phyloP scores from a whole-genome alignment of 306 rosid species.

The Vicia villosa region DNA sequence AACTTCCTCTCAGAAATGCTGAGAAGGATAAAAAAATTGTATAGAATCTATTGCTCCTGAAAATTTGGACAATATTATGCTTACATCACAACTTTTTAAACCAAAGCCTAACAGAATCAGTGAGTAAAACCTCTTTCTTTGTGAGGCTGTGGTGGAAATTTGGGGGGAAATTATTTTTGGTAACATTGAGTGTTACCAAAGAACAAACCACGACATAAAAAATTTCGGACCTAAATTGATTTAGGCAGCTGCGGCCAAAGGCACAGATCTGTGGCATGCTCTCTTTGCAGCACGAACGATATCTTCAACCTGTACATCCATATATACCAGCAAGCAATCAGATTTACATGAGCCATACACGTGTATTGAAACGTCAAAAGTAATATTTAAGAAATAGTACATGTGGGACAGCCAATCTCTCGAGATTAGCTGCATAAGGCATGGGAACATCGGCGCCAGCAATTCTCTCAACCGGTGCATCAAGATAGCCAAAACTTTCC shows the following conservation, averaged over 20 bases:
- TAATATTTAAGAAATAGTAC: constrained; percentile 41
- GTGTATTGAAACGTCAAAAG: constrained; percentile 12
- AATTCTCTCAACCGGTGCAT: constrained; percentile 96
- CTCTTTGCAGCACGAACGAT: constrained; percentile 97
- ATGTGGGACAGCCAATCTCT: constrained; percentile 98
- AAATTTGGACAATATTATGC: constrained; percentile 35
- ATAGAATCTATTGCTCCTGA: constrained; percentile 51
- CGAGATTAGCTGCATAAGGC: constrained; percentile 98
- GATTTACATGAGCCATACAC: constrained; percentile 13
- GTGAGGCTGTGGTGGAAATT: constrained; percentile 16
- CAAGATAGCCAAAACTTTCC: constrained; percentile 96
- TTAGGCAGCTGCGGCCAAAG: constrained; percentile 72
- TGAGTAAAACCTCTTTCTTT: constrained; percentile 29
- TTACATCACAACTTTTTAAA: constrained; percentile 33
- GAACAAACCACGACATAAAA: constrained; percentile 46
- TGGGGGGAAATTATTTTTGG: constrained; percentile 17
- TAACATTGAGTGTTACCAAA: constrained; percentile 31
- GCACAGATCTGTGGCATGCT: constrained; percentile 79
- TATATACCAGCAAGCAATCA: constrained; percentile 28
- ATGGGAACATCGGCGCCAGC: constrained; percentile 98
- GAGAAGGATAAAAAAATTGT: constrained; percentile 46
- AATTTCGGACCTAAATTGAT: constrained; percentile 24
- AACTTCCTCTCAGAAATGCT: constrained; percentile 47
- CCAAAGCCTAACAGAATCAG: constrained; percentile 25
- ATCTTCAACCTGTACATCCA: constrained; percentile 76